phyloP scores from a whole-genome alignment of 208 protist genomes.

The Acanthamoeba royreba region DNA sequence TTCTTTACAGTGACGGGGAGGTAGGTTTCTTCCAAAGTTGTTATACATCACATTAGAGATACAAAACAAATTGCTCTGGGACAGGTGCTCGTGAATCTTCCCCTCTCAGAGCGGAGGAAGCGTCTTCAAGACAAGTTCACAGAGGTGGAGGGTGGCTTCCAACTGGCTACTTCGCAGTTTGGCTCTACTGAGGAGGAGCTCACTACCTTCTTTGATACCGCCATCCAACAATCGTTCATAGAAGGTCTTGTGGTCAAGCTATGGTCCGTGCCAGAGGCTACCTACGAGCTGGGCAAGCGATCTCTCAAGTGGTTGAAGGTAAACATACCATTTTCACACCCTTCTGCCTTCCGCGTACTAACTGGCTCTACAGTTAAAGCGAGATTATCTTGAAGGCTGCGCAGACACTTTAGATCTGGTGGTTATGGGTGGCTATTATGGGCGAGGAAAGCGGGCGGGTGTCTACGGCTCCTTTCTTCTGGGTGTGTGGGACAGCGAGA shows the following conservation, averaged over 20 bases:
- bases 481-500: slow-evolving; percentile 95
- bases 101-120: slow-evolving; percentile 85
- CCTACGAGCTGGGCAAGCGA: slow-evolving; percentile 95
- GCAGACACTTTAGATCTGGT: slow-evolving; percentile 98
- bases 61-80: background rate
- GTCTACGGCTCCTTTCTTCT: slow-evolving; percentile 95
- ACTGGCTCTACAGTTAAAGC: slow-evolving; percentile 86
- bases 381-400: slow-evolving; percentile 98
- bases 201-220: slow-evolving; percentile 90
- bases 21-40: background rate
- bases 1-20: slow-evolving; percentile 97
- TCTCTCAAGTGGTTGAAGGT: slow-evolving; percentile 97
- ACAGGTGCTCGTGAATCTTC: slow-evolving; percentile 82
- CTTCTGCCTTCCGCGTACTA: background rate
- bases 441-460: slow-evolving; percentile 97
- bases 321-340: background rate
- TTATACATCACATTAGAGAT: background rate
- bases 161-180: slow-evolving; percentile 86
- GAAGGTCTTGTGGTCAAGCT: slow-evolving; percentile 99
- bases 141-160: slow-evolving; percentile 77
- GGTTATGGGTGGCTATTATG: slow-evolving; percentile 96
- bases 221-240: slow-evolving; percentile 75
- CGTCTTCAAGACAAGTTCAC: slow-evolving; percentile 84
- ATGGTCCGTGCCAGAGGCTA: slow-evolving; percentile 85
- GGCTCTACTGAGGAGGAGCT: slow-evolving; percentile 91